These are phyloP conservation scores for Eimeria acervulina DNA, from an alignment of 169 alveolate species.

Conservation along the genomic window DNA sequence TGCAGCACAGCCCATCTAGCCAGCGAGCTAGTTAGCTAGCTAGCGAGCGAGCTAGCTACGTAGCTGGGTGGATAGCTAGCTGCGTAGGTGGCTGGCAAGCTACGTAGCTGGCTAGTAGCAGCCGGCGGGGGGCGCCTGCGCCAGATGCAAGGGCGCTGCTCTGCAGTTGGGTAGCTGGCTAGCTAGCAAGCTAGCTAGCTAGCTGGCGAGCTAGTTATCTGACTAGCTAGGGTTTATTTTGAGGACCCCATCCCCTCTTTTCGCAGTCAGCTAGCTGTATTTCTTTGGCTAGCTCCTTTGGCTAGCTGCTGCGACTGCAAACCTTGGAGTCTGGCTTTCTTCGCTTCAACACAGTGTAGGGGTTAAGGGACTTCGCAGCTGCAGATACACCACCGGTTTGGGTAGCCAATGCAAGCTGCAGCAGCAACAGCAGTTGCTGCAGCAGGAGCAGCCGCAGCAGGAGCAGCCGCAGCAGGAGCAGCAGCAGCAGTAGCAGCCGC, in stretches of 20 bases:
- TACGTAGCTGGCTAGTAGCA: no score
- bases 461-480: background rate
- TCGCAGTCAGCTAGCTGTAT: background rate
- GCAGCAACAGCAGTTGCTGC: conserved; percentile 17
- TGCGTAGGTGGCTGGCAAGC: no score
- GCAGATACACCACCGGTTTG: background rate
- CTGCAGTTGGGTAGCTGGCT: no score
- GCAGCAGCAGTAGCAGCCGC: conserved; percentile 23
- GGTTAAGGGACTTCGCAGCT: background rate
- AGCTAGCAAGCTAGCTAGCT: background rate
- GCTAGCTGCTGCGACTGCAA: background rate
- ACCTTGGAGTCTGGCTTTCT: background rate
- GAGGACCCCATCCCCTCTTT: background rate
- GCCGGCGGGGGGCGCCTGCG: no score
- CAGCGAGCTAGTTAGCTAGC: no score
- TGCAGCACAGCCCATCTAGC: background rate
- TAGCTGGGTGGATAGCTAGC: no score
- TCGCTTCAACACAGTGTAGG: background rate
- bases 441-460: background rate
- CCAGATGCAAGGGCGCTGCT: no score
- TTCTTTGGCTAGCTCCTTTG: conserved; percentile 21
- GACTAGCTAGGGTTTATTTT: background rate
- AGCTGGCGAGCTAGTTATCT: background rate
- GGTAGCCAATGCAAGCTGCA: background rate
- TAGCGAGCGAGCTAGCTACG: no score